Conservation (phyloP, 495 filamentous ascomycete species). For the Friedmanniomyces simplex region DNA sequence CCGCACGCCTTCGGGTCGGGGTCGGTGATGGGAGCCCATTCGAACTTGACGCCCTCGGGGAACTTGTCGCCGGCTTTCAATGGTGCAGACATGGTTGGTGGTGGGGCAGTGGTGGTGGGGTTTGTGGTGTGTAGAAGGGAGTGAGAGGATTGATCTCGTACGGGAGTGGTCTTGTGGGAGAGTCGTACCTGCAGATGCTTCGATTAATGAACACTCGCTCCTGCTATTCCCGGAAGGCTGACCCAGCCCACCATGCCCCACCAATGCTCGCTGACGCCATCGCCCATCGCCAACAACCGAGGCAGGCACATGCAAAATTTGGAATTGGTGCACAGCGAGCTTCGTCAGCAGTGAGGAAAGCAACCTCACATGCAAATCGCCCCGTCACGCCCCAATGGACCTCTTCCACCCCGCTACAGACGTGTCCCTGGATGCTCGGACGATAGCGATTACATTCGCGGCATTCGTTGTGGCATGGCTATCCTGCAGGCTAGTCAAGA, state of each 20-base stretch:
- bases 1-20: slow-evolving; percentile 55
- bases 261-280: not conserved
- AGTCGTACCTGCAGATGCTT: too few relatives aligned
- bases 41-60: slow-evolving; percentile 67
- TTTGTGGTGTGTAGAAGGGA: not conserved
- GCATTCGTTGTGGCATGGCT: slow-evolving; percentile 3
- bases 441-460: not conserved
- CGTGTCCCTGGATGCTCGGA: not conserved
- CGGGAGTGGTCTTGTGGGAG: too few relatives aligned
- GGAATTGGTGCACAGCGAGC: not conserved
- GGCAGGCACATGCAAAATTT: not conserved
- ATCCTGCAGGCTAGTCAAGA: slow-evolving; percentile 1
- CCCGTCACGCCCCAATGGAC: not conserved
- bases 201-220: too few relatives aligned
- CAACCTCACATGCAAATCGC: not conserved
- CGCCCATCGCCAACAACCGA: not conserved
- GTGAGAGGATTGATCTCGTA: too few relatives aligned
- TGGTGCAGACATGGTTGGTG: slow-evolving; percentile 8
- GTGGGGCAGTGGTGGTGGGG: not conserved
- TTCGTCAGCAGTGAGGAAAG: not conserved
- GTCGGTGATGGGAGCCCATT: slow-evolving; percentile 37
- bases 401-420: not conserved
- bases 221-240: too few relatives aligned
- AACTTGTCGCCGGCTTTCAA: slow-evolving; percentile 67
- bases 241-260: not conserved